phyloP scores from a whole-genome alignment of 768 basidiomycete species.

The Naematelia aurantialba region DNA sequence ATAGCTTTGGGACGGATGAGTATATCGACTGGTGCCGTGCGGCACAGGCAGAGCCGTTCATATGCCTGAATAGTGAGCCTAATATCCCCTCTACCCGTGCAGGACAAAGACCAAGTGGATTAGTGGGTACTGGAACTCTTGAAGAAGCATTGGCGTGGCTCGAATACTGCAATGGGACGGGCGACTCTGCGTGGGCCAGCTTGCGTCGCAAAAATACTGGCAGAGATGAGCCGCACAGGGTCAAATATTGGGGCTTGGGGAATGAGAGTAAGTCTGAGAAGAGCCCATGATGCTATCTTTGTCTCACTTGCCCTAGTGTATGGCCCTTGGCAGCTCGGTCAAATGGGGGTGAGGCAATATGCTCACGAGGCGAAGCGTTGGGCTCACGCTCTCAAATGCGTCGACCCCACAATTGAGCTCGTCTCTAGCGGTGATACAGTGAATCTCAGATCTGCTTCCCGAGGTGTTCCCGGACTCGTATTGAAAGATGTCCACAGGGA shows the following conservation, averaged over 20 bases:
- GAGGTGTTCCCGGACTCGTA: too few relatives aligned
- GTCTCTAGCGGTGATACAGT: slow-evolving; percentile 55
- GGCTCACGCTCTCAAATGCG: slow-evolving; percentile 59
- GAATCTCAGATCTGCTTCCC: neutral
- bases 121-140: slow-evolving; percentile 60
- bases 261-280: slow-evolving; percentile 55
- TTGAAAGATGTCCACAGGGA: too few relatives aligned
- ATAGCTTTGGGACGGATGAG: slow-evolving; percentile 57
- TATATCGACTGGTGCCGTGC: slow-evolving; percentile 59
- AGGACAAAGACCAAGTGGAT: neutral
- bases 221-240: slow-evolving; percentile 56
- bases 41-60: slow-evolving; percentile 57
- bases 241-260: slow-evolving; percentile 53
- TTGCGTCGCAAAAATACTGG: slow-evolving; percentile 58
- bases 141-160: slow-evolving; percentile 60
- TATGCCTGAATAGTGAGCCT: slow-evolving; percentile 56
- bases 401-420: slow-evolving; percentile 59
- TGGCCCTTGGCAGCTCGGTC: slow-evolving; percentile 54
- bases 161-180: slow-evolving; percentile 60
- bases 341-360: slow-evolving; percentile 58
- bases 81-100: neutral
- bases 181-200: slow-evolving; percentile 56
- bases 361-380: slow-evolving; percentile 59
- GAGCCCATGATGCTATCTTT: neutral
- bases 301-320: slow-evolving; percentile 27